These are phyloP conservation scores for Leccinum uliginosum DNA, from an alignment of 768 basidiomycete genomes.

Conservation along the genomic window DNA sequence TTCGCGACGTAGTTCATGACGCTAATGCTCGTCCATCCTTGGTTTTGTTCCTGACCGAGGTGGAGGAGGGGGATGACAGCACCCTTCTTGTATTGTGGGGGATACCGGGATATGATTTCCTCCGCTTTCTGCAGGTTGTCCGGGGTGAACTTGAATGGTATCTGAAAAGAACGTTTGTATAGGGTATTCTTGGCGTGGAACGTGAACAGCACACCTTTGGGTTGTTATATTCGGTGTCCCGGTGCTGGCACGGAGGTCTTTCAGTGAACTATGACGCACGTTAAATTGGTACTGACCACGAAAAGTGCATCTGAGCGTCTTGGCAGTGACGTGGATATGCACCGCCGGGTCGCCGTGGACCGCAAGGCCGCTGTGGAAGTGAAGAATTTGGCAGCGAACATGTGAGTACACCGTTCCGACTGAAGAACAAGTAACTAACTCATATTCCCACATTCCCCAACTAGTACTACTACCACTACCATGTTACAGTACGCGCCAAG, in stretches of 20 bases:
- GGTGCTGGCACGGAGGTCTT: slow-evolving; percentile 56
- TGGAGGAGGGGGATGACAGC: slow-evolving; percentile 96
- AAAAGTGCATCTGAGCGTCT: slow-evolving; percentile 81
- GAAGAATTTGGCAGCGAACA: slow-evolving; percentile 20
- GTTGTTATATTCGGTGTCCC: slow-evolving; percentile 93
- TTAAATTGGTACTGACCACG: slow-evolving; percentile 52
- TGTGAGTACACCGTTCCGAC: slow-evolving; percentile 8
- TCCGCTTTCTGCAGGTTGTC: slow-evolving; percentile 83
- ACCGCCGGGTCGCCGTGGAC: slow-evolving; percentile 18
- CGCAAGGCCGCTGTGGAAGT: slow-evolving; percentile 13
- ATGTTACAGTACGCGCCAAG: too few relatives aligned
- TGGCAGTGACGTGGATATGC: slow-evolving; percentile 36
- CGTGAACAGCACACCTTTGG: slow-evolving; percentile 53
- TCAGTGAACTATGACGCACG: slow-evolving; percentile 10
- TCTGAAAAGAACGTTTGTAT: slow-evolving; percentile 41
- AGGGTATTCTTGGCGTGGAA: background rate
- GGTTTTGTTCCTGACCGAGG: slow-evolving; percentile 95
- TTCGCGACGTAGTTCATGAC: slow-evolving; percentile 99
- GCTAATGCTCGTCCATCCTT: slow-evolving; percentile 96
- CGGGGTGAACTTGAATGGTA: slow-evolving; percentile 80
- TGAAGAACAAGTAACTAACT: background rate
- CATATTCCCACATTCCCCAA: background rate
- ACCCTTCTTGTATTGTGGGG: slow-evolving; percentile 97
- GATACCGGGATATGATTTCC: slow-evolving; percentile 90
- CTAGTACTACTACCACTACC: too few relatives aligned